Conservation (phyloP, 202 grass and related monocot genomes). For the Eragrostis tef region DNA sequence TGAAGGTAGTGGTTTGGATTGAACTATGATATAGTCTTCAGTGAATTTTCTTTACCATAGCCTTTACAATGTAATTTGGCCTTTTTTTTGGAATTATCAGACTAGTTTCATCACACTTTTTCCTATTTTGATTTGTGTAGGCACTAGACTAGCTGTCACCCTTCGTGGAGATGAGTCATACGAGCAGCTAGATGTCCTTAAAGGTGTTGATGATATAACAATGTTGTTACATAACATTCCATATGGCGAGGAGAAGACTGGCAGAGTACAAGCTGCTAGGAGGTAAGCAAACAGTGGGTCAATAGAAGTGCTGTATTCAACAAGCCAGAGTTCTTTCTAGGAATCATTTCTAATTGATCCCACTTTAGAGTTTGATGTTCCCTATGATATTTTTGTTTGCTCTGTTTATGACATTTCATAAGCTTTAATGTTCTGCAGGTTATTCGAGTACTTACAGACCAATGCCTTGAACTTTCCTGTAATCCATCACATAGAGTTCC, state of each 20-base stretch:
- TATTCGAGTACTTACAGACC: slow-evolving; percentile 87
- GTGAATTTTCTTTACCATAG: not conserved
- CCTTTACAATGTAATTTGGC: slow-evolving; percentile 3
- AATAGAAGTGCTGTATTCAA: slow-evolving; percentile 7
- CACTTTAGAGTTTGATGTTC: slow-evolving; percentile 25
- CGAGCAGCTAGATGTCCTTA: slow-evolving; percentile 76
- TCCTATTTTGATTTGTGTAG: slow-evolving; percentile 45
- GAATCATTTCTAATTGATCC: slow-evolving; percentile 13
- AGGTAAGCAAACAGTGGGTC: slow-evolving; percentile 55
- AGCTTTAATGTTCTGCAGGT: slow-evolving; percentile 56
- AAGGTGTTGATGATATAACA: slow-evolving; percentile 74
- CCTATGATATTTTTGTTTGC: slow-evolving; percentile 1
- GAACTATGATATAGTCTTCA: slow-evolving; percentile 17
- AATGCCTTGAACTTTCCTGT: slow-evolving; percentile 83
- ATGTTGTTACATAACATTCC: slow-evolving; percentile 87
- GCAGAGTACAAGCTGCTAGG: slow-evolving; percentile 82
- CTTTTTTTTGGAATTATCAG: not conserved
- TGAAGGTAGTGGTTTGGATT: slow-evolving; percentile 66
- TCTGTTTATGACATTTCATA: slow-evolving; percentile 15
- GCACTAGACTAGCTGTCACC: slow-evolving; percentile 83
- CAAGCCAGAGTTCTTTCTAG: not conserved
- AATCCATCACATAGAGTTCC: slow-evolving; percentile 92
- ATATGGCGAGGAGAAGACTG: slow-evolving; percentile 74
- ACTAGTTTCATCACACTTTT: slow-evolving; percentile 32
- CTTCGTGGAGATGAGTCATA: slow-evolving; percentile 77